phyloP scores from a whole-genome alignment of 495 filamentous ascomycete species.

The Penicillium chermesinum region DNA sequence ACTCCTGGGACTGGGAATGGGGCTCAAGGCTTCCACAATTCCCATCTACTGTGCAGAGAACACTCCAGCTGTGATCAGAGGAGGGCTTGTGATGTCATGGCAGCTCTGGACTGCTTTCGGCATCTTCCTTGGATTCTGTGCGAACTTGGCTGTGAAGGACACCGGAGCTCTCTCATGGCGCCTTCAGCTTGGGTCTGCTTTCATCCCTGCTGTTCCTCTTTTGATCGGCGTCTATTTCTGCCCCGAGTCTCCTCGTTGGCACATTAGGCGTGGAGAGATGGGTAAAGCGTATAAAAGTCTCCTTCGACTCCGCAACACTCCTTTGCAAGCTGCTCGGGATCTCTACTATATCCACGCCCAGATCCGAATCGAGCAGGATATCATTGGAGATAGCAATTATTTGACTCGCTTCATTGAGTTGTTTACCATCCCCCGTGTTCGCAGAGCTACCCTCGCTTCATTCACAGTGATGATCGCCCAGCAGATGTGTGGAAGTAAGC shows the following conservation, averaged over 20 bases:
- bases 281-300: slow-evolving; percentile 55
- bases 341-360: slow-evolving; percentile 63
- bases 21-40: slow-evolving; percentile 54
- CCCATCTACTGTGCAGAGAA: slow-evolving; percentile 62
- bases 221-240: slow-evolving; percentile 58
- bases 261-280: slow-evolving; percentile 55
- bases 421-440: slow-evolving; percentile 63
- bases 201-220: slow-evolving; percentile 66
- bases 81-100: slow-evolving; percentile 61
- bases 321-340: slow-evolving; percentile 59
- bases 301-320: slow-evolving; percentile 53
- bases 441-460: slow-evolving; percentile 61
- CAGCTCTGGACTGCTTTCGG: slow-evolving; percentile 54
- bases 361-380: slow-evolving; percentile 46
- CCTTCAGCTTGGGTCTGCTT: slow-evolving; percentile 59
- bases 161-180: slow-evolving; percentile 55
- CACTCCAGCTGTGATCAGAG: slow-evolving; percentile 55
- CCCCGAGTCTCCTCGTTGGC: slow-evolving; percentile 67
- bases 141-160: slow-evolving; percentile 55
- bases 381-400: slow-evolving; percentile 47
- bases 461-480: slow-evolving; percentile 69
- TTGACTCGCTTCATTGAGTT: slow-evolving; percentile 55
- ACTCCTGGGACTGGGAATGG: slow-evolving; percentile 64
- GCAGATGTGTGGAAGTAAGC: slow-evolving; percentile 76
- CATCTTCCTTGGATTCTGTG: slow-evolving; percentile 55